phyloP scores from a whole-genome alignment of 1,284 basidiomycete genomes.

The Ceratobasidium sp. region DNA sequence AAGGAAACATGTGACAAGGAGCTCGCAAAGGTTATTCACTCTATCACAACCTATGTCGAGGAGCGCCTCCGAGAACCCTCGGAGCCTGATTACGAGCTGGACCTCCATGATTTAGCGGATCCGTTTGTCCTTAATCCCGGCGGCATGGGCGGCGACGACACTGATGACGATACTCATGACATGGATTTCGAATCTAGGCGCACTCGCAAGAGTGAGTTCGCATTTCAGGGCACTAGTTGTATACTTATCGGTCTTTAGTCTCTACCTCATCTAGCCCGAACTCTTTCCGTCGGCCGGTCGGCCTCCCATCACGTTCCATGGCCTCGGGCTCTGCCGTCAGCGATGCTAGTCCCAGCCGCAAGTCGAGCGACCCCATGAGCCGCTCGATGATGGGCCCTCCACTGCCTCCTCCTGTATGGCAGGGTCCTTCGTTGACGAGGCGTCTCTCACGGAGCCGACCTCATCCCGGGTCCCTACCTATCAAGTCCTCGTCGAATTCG shows the following conservation, averaged over 20 bases:
- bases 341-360: slow-evolving; percentile 25
- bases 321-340: slow-evolving; percentile 25
- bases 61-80: slow-evolving; percentile 74
- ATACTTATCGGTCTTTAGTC: slow-evolving; percentile 62
- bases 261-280: slow-evolving; percentile 70
- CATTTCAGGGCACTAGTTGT: slow-evolving; percentile 51
- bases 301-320: slow-evolving; percentile 55
- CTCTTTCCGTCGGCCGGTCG: slow-evolving; percentile 68
- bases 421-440: slow-evolving; percentile 52
- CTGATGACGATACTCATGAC: slow-evolving; percentile 65
- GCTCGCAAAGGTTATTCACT: slow-evolving; percentile 87
- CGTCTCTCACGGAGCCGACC: slow-evolving; percentile 78
- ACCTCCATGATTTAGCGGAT: slow-evolving; percentile 54
- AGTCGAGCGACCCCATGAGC: slow-evolving; percentile 46
- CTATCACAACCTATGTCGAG: slow-evolving; percentile 93
- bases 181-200: slow-evolving; percentile 32
- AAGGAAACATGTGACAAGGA: slow-evolving; percentile 97
- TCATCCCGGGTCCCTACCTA: slow-evolving; percentile 68
- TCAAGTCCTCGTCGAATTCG: slow-evolving; percentile 82
- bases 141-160: slow-evolving; percentile 67
- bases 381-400: slow-evolving; percentile 49
- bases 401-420: slow-evolving; percentile 54
- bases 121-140: slow-evolving; percentile 44
- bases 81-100: slow-evolving; percentile 44
- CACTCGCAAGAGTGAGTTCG: slow-evolving; percentile 43